Evolutionary conservation across 140 eudicot genomes (phyloP).

Genomic region (Ambrosia hybrid): DNA sequence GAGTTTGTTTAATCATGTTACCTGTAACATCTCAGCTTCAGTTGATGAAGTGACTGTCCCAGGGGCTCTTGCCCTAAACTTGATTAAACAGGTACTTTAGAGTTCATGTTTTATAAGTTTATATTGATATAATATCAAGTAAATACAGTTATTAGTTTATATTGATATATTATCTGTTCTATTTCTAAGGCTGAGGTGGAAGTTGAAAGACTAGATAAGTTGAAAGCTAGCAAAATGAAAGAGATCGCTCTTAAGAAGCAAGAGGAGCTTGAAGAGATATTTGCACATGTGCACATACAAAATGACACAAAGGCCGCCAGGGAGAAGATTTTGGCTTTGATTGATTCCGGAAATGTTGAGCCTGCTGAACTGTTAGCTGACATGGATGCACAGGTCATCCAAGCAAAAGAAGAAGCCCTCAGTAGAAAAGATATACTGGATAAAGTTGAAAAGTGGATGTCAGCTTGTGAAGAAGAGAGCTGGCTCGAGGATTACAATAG

Average conservation of each 20-base stretch:
- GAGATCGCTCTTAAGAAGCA: conserved; percentile 94
- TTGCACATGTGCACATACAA: conserved; percentile 76
- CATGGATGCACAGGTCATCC: conserved; percentile 81
- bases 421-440: conserved; percentile 94
- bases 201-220: conserved; percentile 81
- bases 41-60: conserved; percentile 77
- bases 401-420: conserved; percentile 89
- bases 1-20: conserved; percentile 80
- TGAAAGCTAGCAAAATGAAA: conserved; percentile 92
- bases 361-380: conserved; percentile 86
- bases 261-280: conserved; percentile 84
- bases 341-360: conserved; percentile 86
- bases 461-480: conserved; percentile 98
- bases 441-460: conserved; percentile 97
- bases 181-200: conserved; percentile 76
- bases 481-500: conserved; percentile 97
- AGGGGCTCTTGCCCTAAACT: conserved; percentile 84
- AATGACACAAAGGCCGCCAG: conserved; percentile 74
- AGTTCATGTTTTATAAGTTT: not conserved
- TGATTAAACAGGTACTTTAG: conserved; percentile 69
- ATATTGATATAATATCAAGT: not conserved
- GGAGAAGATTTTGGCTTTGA: conserved; percentile 64
- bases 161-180: conserved; percentile 2
- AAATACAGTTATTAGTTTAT: not conserved
- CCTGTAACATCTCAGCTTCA: conserved; percentile 76